Base-by-base conservation (phyloP, 129 eudicot species). In the Flaveria trinervia region DNA sequence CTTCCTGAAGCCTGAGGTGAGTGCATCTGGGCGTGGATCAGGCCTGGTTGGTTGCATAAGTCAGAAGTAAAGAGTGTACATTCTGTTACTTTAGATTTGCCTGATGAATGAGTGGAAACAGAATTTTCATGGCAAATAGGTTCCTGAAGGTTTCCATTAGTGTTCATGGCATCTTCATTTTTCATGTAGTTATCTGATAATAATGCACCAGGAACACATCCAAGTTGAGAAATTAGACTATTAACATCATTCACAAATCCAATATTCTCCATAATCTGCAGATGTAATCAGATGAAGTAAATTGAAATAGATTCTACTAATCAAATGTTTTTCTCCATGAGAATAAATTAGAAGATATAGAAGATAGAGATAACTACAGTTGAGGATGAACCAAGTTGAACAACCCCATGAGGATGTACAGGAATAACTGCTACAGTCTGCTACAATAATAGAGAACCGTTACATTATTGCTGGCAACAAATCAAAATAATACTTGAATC, bases 341-440 rank as follows among this genome's bases (percentile, higher is more conserved):
- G 20, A 43, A 75, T 46, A 48, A 39, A 14, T 30, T 36, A 14
- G 22, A 26, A 39, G 25, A 68, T 3, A 81, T 3, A 41, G 61
- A 74, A 65, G 65, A 62, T 46, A 75, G 65, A 73, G 45, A 83
- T 76, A 28, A 80, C 96, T 83, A 93, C 98, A 33, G 78, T 46
- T 67, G 81, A 68, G 62, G 79, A 83, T 80, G 98, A 93, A 71
- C 98, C 98, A 75, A 93, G 83, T 71, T 93, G 98, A 81, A 93
- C 87, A 75, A 93, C 98, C 13, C 98, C 98, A 77, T 91, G 93
- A 72, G 96, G 93, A 76, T 85, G 88, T 79, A 93, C 88, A 4
- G 98, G 97, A 72, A 93, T 84, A 51, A 89, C 98, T 20, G 91
- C 96, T 87, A 93, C 64, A 12, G 97, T 93, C 98, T 93, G 90